These are phyloP conservation scores for Kodamaea lidongshanica DNA, from an alignment of 805 yeast genomes.

Conservation along the genomic window DNA sequence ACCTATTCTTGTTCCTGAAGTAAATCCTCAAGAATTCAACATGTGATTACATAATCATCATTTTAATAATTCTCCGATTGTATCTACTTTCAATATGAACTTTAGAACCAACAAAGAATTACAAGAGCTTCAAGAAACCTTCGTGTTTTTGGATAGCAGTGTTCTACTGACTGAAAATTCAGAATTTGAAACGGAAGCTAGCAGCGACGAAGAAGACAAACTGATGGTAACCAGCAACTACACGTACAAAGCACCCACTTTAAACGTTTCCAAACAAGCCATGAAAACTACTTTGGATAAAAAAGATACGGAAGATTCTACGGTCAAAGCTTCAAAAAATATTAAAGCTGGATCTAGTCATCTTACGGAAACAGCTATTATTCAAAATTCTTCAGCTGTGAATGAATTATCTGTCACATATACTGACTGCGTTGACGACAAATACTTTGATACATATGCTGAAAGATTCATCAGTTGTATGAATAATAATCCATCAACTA, in stretches of 20 bases:
- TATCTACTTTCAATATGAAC: slow-evolving; percentile 8
- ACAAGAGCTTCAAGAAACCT: slow-evolving; percentile 9
- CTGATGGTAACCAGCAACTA: slow-evolving; percentile 4
- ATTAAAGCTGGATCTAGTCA: neutral
- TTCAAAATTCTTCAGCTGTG: too few relatives aligned
- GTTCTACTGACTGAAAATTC: slow-evolving; percentile 11
- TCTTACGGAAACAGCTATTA: too few relatives aligned
- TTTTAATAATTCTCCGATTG: neutral
- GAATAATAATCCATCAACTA: slow-evolving; percentile 37
- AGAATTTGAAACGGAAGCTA: slow-evolving; percentile 6
- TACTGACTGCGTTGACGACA: neutral
- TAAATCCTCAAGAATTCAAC: too few relatives aligned
- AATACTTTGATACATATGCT: slow-evolving; percentile 15
- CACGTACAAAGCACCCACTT: slow-evolving; percentile 7
- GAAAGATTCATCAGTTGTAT: slow-evolving; percentile 26
- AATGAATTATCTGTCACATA: neutral
- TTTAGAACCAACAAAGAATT: slow-evolving; percentile 10
- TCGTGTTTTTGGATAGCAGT: slow-evolving; percentile 11
- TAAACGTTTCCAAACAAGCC: slow-evolving; percentile 2
- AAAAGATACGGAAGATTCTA: neutral
- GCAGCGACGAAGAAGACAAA: slow-evolving; percentile 2
- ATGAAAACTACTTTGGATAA: neutral
- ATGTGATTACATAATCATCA: too few relatives aligned
- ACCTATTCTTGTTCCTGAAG: too few relatives aligned
- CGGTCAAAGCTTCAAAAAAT: neutral